These are phyloP conservation scores for Gilbertella persicaria DNA, from an alignment of 371 early-diverging fungal genomes.

Conservation along the genomic window DNA sequence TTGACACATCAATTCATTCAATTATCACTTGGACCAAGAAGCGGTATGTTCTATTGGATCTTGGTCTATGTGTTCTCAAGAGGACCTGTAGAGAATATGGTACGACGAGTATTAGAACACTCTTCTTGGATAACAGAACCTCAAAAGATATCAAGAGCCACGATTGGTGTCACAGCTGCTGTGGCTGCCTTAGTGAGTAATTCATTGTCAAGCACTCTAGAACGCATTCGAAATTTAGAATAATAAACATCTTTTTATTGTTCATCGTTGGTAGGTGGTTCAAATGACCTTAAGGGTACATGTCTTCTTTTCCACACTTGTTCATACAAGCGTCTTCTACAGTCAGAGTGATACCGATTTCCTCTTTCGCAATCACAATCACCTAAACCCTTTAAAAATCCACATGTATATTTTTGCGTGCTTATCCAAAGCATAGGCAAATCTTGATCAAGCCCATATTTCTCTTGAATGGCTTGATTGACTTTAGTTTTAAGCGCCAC, in stretches of 20 bases:
- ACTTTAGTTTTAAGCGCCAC: slow-evolving; percentile 33
- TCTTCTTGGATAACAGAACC: neutral
- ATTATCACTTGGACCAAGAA: slow-evolving; percentile 7
- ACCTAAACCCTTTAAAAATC: slow-evolving; percentile 34
- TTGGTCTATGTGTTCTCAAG: slow-evolving; percentile 16
- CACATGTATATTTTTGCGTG: slow-evolving; percentile 38
- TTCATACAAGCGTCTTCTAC: slow-evolving; percentile 37
- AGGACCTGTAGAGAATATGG: slow-evolving; percentile 18
- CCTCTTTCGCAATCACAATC: slow-evolving; percentile 46
- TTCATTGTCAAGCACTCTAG: slow-evolving; percentile 8
- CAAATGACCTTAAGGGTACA: no score
- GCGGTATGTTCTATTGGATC: slow-evolving; percentile 16
- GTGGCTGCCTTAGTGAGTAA: slow-evolving; percentile 9
- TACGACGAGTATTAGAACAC: neutral
- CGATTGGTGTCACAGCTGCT: slow-evolving; percentile 21
- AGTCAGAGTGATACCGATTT: slow-evolving; percentile 39
- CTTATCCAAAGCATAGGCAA: slow-evolving; percentile 47
- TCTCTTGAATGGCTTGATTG: slow-evolving; percentile 19
- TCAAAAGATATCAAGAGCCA: neutral
- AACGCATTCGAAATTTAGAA: neutral
- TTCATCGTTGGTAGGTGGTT: no score
- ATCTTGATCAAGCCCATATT: slow-evolving; percentile 23
- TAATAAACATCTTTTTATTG: no score
- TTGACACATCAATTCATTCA: slow-evolving; percentile 7
- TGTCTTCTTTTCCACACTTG: slow-evolving; percentile 35